Conservation (phyloP, 2,329 filamentous ascomycete species). For the Hortaea werneckii region DNA sequence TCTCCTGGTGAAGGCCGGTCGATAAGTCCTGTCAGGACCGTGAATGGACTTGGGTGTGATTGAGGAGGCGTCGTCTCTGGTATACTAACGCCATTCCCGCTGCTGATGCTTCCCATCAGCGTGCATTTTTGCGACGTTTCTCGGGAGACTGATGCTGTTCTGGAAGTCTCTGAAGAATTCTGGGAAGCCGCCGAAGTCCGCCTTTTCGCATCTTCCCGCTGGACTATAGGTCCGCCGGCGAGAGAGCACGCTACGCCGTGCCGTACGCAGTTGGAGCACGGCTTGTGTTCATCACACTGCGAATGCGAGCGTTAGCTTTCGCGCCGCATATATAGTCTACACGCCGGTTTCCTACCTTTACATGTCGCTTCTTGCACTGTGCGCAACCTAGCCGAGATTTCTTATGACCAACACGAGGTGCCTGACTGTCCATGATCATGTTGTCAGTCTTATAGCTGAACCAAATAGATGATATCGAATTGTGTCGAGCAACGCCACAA, state of each 20-base stretch:
- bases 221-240: slow-evolving; percentile 21
- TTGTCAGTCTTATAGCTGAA: not conserved
- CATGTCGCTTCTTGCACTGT: slow-evolving; percentile 24
- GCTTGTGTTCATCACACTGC: slow-evolving; percentile 22
- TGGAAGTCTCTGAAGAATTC: slow-evolving; percentile 8
- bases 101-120: slow-evolving; percentile 1
- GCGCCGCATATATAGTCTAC: not conserved
- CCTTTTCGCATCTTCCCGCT: slow-evolving; percentile 19
- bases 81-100: slow-evolving; percentile 5
- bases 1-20: slow-evolving; percentile 12
- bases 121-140: slow-evolving; percentile 7
- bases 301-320: slow-evolving; percentile 2
- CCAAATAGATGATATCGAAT: not conserved
- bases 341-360: slow-evolving; percentile 15
- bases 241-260: slow-evolving; percentile 22
- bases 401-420: slow-evolving; percentile 14
- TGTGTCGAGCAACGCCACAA: slow-evolving; percentile 1
- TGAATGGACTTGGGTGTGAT: slow-evolving; percentile 10
- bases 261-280: slow-evolving; percentile 22
- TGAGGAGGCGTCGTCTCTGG: not conserved
- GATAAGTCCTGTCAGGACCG: slow-evolving; percentile 16
- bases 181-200: slow-evolving; percentile 12
- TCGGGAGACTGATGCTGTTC: slow-evolving; percentile 7
- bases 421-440: slow-evolving; percentile 13
- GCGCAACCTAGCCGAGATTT: slow-evolving; percentile 14